Conservation (phyloP, 371 early-diverging fungal species). For the Mucor saturninus region DNA sequence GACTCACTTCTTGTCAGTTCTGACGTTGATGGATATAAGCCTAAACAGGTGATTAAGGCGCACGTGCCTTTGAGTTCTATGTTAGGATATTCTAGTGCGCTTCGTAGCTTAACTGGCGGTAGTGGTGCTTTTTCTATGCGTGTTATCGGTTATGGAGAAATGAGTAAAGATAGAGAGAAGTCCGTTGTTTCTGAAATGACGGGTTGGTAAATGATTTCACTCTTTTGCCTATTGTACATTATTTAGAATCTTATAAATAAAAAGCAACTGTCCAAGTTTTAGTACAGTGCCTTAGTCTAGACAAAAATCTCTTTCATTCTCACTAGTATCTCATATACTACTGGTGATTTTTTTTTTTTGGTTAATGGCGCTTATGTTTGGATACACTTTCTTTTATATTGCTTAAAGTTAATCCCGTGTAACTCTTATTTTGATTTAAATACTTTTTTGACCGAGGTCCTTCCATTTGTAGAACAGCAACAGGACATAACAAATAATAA, state of each 20-base stretch:
- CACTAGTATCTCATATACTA: too few species aligned
- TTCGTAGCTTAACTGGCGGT: slow-evolving; percentile 90
- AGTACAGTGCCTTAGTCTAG: too few species aligned
- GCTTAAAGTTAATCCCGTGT: too few species aligned
- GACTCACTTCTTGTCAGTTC: slow-evolving; percentile 44
- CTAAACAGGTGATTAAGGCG: slow-evolving; percentile 65
- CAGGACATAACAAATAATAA: too few species aligned
- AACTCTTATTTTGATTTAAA: too few species aligned
- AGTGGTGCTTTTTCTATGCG: slow-evolving; percentile 84
- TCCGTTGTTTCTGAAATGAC: slow-evolving; percentile 70
- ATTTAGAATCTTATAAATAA: not conserved
- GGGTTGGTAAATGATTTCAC: slow-evolving; percentile 31
- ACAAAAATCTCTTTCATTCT: too few species aligned
- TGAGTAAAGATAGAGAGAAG: slow-evolving; percentile 75
- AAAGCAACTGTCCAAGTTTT: too few species aligned
- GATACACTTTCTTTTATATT: too few species aligned
- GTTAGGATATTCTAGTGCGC: slow-evolving; percentile 86
- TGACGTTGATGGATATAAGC: slow-evolving; percentile 42
- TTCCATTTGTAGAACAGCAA: too few species aligned
- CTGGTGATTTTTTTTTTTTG: too few species aligned
- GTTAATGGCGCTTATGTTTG: too few species aligned
- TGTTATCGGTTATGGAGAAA: slow-evolving; percentile 81
- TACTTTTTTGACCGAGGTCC: too few species aligned
- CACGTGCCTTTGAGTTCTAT: slow-evolving; percentile 83
- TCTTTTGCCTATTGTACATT: not conserved